These are phyloP conservation scores for Aspergillus sclerotioniger DNA, from an alignment of 495 filamentous ascomycete species.

Conservation along the genomic window DNA sequence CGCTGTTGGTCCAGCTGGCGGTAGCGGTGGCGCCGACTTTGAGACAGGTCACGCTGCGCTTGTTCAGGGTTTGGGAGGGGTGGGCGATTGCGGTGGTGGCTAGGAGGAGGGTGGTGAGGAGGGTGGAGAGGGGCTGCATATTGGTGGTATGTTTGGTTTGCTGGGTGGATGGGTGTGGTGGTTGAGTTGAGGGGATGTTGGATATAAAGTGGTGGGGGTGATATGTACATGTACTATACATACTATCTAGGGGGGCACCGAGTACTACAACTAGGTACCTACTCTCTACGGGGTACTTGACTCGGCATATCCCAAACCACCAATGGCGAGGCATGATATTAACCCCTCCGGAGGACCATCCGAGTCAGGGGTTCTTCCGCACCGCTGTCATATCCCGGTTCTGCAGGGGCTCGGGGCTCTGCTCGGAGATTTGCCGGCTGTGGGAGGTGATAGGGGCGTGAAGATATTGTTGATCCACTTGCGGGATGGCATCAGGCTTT, in stretches of 20 bases:
- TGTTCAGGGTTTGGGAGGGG: constrained; percentile 1
- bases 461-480: not conserved
- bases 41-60: constrained; percentile 14
- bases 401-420: not conserved
- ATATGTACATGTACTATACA: no score
- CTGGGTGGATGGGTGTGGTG: not conserved
- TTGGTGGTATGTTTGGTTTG: not conserved
- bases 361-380: not conserved
- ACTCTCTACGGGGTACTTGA: no score
- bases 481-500: not conserved
- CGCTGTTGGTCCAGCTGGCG: constrained; percentile 17
- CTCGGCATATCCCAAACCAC: no score
- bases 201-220: not conserved
- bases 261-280: not conserved
- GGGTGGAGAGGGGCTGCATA: not conserved
- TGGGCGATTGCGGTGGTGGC: not conserved
- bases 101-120: not conserved
- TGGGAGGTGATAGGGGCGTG: no score
- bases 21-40: constrained; percentile 14
- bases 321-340: no score
- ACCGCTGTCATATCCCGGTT: not conserved
- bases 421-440: not conserved
- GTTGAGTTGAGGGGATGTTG: not conserved
- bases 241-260: no score
- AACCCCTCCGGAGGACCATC: no score